Evolutionary conservation across 257 asterid genomes (phyloP).

Genomic region (Henckelia pumila): DNA sequence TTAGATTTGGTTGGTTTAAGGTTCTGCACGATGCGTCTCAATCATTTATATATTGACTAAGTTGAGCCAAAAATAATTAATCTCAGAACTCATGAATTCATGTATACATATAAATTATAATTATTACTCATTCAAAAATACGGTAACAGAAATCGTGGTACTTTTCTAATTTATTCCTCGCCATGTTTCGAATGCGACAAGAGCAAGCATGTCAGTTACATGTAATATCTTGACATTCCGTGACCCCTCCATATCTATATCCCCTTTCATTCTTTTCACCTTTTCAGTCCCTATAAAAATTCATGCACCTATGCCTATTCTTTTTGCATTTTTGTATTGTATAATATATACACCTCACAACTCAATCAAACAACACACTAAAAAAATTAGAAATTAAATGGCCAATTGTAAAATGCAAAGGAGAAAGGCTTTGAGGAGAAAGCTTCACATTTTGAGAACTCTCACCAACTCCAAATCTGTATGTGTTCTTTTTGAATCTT

Average conservation of each 20-base stretch:
- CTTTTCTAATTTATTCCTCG: neutral
- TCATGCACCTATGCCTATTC: neutral
- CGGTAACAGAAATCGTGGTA: neutral
- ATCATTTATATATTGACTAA: neutral
- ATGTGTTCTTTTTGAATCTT: conserved; percentile 20
- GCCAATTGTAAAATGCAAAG: conserved; percentile 40
- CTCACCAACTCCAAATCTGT: conserved; percentile 75
- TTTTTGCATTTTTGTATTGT: neutral
- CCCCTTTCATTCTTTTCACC: neutral
- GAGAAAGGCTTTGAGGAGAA: conserved; percentile 43
- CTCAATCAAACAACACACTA: neutral
- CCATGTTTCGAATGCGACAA: neutral
- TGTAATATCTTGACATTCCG: neutral
- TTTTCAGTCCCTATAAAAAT: neutral
- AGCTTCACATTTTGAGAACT: conserved; percentile 50
- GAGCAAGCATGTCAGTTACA: neutral
- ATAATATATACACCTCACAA: neutral
- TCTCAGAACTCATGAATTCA: no score
- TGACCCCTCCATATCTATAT: neutral
- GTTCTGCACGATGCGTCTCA: neutral
- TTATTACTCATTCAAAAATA: neutral
- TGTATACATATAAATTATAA: no score
- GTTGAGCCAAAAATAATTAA: neutral
- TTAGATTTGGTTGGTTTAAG: neutral
- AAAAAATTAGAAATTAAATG: conserved; percentile 11